Evolutionary conservation across 306 rosid species (phyloP), one percentile per base, ranked within the genome.

Genomic region (Ziziphus jujuba): DNA sequence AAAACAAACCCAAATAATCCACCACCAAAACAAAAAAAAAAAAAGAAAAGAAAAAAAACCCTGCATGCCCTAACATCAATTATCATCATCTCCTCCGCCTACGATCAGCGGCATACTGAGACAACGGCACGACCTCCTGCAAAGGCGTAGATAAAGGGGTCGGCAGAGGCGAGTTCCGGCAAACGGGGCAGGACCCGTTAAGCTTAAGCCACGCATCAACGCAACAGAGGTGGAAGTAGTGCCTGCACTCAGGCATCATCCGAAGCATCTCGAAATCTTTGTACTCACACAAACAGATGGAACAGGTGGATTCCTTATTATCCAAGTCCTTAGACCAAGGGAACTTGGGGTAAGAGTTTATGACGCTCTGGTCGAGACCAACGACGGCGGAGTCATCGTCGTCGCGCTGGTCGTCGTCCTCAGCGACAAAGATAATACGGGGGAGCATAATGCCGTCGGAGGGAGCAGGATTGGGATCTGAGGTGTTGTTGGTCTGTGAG

Each of bases 231-330:
- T 93, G 98, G 58, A 93, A 93, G 62, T 56, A 82, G 70, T 93
- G 98, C 13, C 90, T 67, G 57, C 98, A 93, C 74, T 93, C 97
- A 0, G 97, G 98, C 98, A 93, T 93, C 98, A 93, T 88, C 79
- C 98, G 67, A 51, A 93, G 45, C 97, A 90, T 86, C 87, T 93
- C 98, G 53, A 79, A 71, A 0, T 86, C 97, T 80, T 79, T 83
- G 38, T 90, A 93, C 63, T 93, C 97, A 56, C 96, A 86, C 64
- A 93, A 67, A 12, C 98, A 93, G 55, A 93, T 88, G 59, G 98
- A 93, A 49, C 98, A 93, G 14, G 82, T 75, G 35, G 71, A 43
- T 0, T 73, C 75, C 15, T 57, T 66, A 13, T 34, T 59, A 5
- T 56, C 74, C 20, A 40, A 55, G 3, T 75, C 87, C 45, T 74